Percentiles rank a stretch among this genome's conserved stretches.
Evolutionary conservation across 257 asterid species (phyloP).

Genomic region (Lithospermum erythrorhizon): DNA sequence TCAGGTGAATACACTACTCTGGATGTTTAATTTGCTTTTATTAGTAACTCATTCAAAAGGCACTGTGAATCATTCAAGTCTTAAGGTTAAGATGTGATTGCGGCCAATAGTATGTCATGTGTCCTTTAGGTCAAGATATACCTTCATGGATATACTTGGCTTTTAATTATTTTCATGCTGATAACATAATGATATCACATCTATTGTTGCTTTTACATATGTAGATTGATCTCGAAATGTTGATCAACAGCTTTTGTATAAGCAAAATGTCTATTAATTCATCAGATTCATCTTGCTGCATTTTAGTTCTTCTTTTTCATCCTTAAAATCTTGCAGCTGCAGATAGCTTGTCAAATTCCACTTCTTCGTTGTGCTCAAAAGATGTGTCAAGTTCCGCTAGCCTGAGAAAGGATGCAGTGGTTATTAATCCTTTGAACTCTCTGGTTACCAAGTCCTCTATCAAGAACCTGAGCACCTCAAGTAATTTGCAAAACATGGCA

Average conservation of each 20-base stretch:
- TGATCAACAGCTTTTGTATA: too few species aligned
- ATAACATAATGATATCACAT: too few species aligned
- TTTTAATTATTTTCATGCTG: neutral
- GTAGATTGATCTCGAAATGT: neutral
- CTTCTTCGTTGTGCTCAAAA: slow-evolving; percentile 25
- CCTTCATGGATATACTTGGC: too few species aligned
- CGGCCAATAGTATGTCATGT: too few species aligned
- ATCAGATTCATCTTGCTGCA: neutral
- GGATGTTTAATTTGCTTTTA: too few species aligned
- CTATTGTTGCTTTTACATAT: neutral
- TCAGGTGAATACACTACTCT: too few species aligned
- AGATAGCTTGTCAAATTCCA: slow-evolving; percentile 38
- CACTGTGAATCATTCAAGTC: neutral
- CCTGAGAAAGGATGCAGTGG: slow-evolving; percentile 29
- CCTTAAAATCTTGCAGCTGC: slow-evolving; percentile 21
- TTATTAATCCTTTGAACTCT: slow-evolving; percentile 27
- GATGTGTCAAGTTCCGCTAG: slow-evolving; percentile 23
- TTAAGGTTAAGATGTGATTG: too few species aligned
- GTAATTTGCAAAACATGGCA: slow-evolving; percentile 13
- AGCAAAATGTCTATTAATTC: neutral
- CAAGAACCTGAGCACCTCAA: slow-evolving; percentile 42
- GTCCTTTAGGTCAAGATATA: too few species aligned
- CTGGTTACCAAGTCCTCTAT: slow-evolving; percentile 33
- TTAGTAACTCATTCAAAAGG: too few species aligned
- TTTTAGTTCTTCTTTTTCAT: neutral